Conservation (phyloP, 2,329 filamentous ascomycete genomes). For the Neopestalotiopsis clavispora region DNA sequence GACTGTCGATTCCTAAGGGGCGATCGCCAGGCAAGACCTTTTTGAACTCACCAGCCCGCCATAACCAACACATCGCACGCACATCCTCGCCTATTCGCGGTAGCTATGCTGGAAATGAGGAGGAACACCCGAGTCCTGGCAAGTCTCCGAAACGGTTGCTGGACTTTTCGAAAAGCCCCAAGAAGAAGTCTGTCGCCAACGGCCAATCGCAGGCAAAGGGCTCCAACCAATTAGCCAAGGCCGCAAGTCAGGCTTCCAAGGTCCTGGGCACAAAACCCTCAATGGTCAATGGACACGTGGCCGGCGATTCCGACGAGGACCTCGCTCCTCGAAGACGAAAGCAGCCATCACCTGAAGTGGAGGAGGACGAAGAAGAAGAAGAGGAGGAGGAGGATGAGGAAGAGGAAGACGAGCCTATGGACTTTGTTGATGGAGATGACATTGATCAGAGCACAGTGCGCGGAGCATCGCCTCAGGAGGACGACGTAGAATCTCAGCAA, state of each 20-base stretch:
- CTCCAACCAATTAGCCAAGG: slow-evolving; percentile 19
- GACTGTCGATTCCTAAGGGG: slow-evolving; percentile 51
- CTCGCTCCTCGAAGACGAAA: slow-evolving; percentile 33
- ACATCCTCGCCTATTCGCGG: slow-evolving; percentile 54
- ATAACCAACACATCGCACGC: slow-evolving; percentile 62
- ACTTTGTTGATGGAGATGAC: slow-evolving; percentile 22
- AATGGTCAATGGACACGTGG: slow-evolving; percentile 26
- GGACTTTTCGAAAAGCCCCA: slow-evolving; percentile 48
- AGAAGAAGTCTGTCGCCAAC: slow-evolving; percentile 26
- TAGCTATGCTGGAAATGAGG: slow-evolving; percentile 33
- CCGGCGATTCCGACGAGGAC: slow-evolving; percentile 34
- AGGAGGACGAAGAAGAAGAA: slow-evolving; percentile 25
- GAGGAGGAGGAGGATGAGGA: slow-evolving; percentile 23
- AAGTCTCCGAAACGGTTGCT: slow-evolving; percentile 57
- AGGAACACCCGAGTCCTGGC: slow-evolving; percentile 36
- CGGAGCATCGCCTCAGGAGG: slow-evolving; percentile 27
- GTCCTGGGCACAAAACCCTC: slow-evolving; percentile 6
- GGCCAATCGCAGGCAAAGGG: slow-evolving; percentile 32
- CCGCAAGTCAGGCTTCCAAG: not conserved
- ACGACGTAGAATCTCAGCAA: slow-evolving; percentile 29
- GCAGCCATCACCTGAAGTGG: slow-evolving; percentile 24
- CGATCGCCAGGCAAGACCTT: slow-evolving; percentile 69
- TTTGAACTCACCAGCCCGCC: slow-evolving; percentile 64
- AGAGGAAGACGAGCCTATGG: slow-evolving; percentile 28
- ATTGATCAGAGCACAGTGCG: slow-evolving; percentile 23